phyloP scores from a whole-genome alignment of 2,329 filamentous ascomycete species.

The Aspergillus ochraceus region DNA sequence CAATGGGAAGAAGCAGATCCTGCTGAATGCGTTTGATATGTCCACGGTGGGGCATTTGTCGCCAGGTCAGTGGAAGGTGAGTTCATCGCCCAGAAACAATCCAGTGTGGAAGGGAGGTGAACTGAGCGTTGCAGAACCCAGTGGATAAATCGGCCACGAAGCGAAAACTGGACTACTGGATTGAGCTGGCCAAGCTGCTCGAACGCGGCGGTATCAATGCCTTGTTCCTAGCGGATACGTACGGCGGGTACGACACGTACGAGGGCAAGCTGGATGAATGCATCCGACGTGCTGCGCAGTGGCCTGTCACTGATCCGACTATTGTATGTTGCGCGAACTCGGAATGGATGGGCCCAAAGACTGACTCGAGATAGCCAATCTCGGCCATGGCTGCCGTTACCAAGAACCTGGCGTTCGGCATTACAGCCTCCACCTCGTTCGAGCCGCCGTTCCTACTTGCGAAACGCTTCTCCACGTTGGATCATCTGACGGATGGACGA shows the following conservation, averaged over 20 bases:
- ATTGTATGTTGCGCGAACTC: slow-evolving; percentile 48
- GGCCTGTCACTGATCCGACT: slow-evolving; percentile 64
- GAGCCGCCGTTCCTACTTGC: slow-evolving; percentile 63
- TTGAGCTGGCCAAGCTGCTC: slow-evolving; percentile 61
- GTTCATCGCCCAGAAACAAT: slow-evolving; percentile 1
- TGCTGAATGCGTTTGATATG: slow-evolving; percentile 68
- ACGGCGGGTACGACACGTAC: slow-evolving; percentile 65
- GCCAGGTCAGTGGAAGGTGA: slow-evolving; percentile 66
- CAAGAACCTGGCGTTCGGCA: slow-evolving; percentile 62
- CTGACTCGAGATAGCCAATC: slow-evolving; percentile 49
- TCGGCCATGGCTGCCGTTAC: slow-evolving; percentile 67
- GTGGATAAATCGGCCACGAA: slow-evolving; percentile 62
- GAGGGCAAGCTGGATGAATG: slow-evolving; percentile 60
- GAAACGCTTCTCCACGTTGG: slow-evolving; percentile 62
- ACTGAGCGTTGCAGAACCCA: slow-evolving; percentile 51
- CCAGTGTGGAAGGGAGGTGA: background rate
- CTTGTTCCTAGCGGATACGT: slow-evolving; percentile 66
- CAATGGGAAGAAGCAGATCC: slow-evolving; percentile 52
- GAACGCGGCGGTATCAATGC: slow-evolving; percentile 65
- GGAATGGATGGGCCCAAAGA: too few relatives aligned
- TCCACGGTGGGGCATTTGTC: slow-evolving; percentile 64
- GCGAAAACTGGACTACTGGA: slow-evolving; percentile 62
- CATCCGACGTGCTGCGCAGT: slow-evolving; percentile 63
- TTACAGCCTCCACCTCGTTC: slow-evolving; percentile 64
- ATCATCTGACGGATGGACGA: slow-evolving; percentile 62